phyloP scores from a whole-genome alignment of 108 stramenopile species.

The Chaetoceros muelleri region DNA sequence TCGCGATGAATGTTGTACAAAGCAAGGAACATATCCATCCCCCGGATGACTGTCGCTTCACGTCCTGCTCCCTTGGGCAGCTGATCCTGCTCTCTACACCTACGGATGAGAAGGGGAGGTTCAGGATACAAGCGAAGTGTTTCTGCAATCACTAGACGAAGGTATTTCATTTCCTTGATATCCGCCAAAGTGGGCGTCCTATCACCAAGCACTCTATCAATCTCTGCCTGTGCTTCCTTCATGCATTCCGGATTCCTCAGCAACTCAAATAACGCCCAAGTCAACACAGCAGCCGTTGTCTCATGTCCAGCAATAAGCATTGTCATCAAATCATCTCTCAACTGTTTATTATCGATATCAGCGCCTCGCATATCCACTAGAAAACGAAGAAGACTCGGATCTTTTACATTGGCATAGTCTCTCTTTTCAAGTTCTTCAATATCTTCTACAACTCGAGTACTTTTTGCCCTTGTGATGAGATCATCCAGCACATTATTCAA shows the following conservation, averaged over 20 bases:
- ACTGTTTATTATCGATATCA: constrained; percentile 85
- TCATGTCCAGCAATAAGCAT: constrained; percentile 98
- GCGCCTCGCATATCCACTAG: constrained; percentile 93
- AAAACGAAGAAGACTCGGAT: constrained; percentile 89
- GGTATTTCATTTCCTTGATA: constrained; percentile 69
- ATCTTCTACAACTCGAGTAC: constrained; percentile 66
- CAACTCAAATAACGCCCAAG: constrained; percentile 92
- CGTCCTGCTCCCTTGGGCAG: constrained; percentile 75
- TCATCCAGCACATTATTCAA: constrained; percentile 87
- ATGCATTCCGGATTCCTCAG: constrained; percentile 76
- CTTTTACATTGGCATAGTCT: constrained; percentile 80
- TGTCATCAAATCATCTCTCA: constrained; percentile 94
- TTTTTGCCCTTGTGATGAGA: constrained; percentile 73
- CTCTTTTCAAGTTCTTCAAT: constrained; percentile 86
- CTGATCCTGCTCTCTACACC: constrained; percentile 77
- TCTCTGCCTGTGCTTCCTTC: constrained; percentile 63
- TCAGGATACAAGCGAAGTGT: constrained; percentile 88
- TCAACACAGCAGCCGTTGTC: constrained; percentile 93
- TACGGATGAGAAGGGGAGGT: constrained; percentile 90
- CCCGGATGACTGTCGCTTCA: constrained; percentile 76
- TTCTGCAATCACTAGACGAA: constrained; percentile 81
- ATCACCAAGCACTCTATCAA: constrained; percentile 86
- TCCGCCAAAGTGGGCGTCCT: constrained; percentile 74
- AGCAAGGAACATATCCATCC: constrained; percentile 92
- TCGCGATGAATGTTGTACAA: constrained; percentile 92